Evolutionary conservation across 2,329 filamentous ascomycete species (phyloP).

Genomic region (Tolypocladium paradoxum): DNA sequence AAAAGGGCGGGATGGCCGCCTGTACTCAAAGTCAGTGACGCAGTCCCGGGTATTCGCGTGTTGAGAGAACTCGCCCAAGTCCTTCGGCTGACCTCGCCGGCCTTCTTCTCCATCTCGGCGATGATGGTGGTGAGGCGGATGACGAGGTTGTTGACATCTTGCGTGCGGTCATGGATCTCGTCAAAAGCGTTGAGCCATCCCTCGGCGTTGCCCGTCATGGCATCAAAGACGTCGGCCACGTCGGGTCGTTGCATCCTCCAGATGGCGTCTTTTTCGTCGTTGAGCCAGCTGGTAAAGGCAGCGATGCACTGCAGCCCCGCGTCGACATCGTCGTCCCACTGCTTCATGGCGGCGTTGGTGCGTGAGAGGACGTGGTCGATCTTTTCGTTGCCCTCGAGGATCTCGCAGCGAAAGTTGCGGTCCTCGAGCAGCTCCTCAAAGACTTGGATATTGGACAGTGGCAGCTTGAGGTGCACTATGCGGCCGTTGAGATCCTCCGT

Average conservation of each 20-base stretch:
- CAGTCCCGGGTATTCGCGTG: neutral
- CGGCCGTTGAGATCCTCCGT: slow-evolving; percentile 70
- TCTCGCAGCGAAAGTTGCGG: slow-evolving; percentile 67
- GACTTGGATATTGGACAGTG: slow-evolving; percentile 68
- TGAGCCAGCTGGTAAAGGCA: slow-evolving; percentile 67
- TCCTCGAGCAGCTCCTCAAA: slow-evolving; percentile 88
- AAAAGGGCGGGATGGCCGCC: slow-evolving; percentile 12
- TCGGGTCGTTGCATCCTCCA: slow-evolving; percentile 52
- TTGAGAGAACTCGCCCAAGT: slow-evolving; percentile 48
- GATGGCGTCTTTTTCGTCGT: slow-evolving; percentile 49
- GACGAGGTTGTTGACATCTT: slow-evolving; percentile 58
- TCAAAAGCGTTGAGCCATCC: slow-evolving; percentile 79
- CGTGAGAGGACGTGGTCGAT: slow-evolving; percentile 83
- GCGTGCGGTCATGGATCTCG: slow-evolving; percentile 62
- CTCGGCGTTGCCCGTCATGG: slow-evolving; percentile 88
- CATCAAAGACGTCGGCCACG: slow-evolving; percentile 63
- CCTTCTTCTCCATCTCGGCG: slow-evolving; percentile 75
- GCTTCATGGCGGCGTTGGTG: slow-evolving; percentile 65
- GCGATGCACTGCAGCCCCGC: slow-evolving; percentile 68
- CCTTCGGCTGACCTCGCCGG: slow-evolving; percentile 70
- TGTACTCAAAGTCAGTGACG: neutral
- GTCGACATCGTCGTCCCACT: slow-evolving; percentile 66
- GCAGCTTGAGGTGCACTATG: slow-evolving; percentile 68
- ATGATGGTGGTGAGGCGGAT: slow-evolving; percentile 67
- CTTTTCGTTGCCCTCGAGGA: slow-evolving; percentile 78